These are phyloP conservation scores for Daldinia sp. DNA, from an alignment of 2,329 filamentous ascomycete species.

Conservation along the genomic window DNA sequence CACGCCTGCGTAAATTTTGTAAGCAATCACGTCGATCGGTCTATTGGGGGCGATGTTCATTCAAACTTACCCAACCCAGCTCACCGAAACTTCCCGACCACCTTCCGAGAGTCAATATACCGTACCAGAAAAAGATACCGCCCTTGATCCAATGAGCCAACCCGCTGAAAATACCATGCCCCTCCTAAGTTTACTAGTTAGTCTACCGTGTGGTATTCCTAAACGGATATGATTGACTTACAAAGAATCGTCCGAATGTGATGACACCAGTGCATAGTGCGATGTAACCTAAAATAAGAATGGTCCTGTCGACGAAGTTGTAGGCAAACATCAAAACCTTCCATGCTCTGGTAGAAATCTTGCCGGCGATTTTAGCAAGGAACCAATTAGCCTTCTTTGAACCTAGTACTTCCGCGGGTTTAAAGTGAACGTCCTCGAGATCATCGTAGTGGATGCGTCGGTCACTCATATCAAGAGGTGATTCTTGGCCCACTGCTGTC, in stretches of 20 bases:
- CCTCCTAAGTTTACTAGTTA: slow-evolving; percentile 65
- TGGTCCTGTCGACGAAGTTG: slow-evolving; percentile 77
- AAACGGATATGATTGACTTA: slow-evolving; percentile 61
- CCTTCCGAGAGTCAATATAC: slow-evolving; percentile 85
- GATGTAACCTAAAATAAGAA: slow-evolving; percentile 82
- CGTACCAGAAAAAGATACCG: slow-evolving; percentile 94
- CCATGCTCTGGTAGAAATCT: slow-evolving; percentile 69
- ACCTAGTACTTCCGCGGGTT: slow-evolving; percentile 59
- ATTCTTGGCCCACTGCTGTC: slow-evolving; percentile 64
- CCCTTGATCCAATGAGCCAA: slow-evolving; percentile 96
- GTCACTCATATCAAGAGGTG: slow-evolving; percentile 54
- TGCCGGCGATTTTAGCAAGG: slow-evolving; percentile 64
- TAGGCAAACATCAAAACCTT: slow-evolving; percentile 71
- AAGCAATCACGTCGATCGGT: slow-evolving; percentile 31
- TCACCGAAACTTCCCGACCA: slow-evolving; percentile 93
- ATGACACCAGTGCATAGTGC: slow-evolving; percentile 78
- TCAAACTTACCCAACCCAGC: slow-evolving; percentile 77
- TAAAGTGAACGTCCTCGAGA: slow-evolving; percentile 58
- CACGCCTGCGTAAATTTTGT: slow-evolving; percentile 70
- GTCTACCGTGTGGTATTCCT: slow-evolving; percentile 11
- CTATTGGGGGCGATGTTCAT: slow-evolving; percentile 6
- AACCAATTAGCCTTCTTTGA: slow-evolving; percentile 64
- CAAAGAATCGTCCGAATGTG: slow-evolving; percentile 85
- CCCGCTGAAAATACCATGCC: slow-evolving; percentile 78
- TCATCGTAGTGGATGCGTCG: slow-evolving; percentile 63